Percentiles rank a stretch among this genome's conserved stretches.
These are phyloP conservation scores for Acer saccharum DNA, from an alignment of 345 rosid species.

Conservation along the genomic window DNA sequence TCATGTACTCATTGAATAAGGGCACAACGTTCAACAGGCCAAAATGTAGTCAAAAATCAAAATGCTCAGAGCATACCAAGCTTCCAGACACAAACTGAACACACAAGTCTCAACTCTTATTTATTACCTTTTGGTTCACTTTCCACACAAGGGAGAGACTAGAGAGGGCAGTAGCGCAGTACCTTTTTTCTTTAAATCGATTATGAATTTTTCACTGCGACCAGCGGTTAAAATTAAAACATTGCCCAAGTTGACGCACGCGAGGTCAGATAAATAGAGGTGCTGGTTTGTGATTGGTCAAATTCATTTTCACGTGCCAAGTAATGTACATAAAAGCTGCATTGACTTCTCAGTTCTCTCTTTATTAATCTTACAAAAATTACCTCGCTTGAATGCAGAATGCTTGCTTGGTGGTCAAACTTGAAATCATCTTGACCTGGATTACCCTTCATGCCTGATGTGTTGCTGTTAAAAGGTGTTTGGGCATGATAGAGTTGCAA, in stretches of 20 bases:
- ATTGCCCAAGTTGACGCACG: background rate
- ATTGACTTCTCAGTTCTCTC: background rate
- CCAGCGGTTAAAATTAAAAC: background rate
- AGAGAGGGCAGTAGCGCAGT: background rate
- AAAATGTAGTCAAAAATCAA: constrained; percentile 34
- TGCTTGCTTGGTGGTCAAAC: background rate
- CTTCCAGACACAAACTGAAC: background rate
- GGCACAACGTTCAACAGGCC: background rate
- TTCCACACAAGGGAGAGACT: background rate
- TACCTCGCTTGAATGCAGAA: no score
- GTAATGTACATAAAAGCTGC: background rate
- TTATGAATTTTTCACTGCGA: background rate
- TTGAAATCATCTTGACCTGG: background rate
- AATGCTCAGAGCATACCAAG: background rate
- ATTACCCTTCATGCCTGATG: background rate
- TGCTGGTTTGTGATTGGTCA: background rate
- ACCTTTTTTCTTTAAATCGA: background rate
- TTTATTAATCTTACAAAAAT: background rate
- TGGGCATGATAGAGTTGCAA: background rate
- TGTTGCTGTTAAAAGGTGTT: background rate
- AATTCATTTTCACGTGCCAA: constrained; percentile 6
- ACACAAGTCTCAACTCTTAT: background rate
- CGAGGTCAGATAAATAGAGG: constrained; percentile 7
- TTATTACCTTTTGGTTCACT: constrained; percentile 1
- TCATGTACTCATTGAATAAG: background rate